Evolutionary conservation across 1,139 yeast genomes (phyloP), one percentile per base, ranked within the genome.

Genomic region (Yamadazyma atlantica): DNA sequence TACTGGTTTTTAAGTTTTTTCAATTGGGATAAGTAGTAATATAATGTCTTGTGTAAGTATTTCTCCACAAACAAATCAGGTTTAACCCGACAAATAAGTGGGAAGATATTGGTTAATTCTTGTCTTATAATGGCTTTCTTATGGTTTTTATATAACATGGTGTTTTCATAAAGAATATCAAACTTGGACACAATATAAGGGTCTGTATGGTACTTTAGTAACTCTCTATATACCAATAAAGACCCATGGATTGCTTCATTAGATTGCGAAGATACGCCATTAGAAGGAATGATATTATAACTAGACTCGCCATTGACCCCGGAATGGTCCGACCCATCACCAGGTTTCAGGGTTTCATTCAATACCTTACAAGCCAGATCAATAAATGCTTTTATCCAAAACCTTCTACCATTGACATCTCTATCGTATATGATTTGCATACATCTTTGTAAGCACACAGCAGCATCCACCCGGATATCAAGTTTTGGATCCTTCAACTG

Each of bases 191-290:
- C 51, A 32, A 71, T 59, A 45, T 64, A 69, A 0, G 69, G 56
- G 33, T 84, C 83, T 38, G 76, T 79, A 59, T 86, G 69, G 49
- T 86, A 82, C 54, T 76, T 73, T n/a, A 90, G 72, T 23, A 92
- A 68, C 54, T 88, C 97, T 30, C 94, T 73, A 56, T 83, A 89
- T 0, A 87, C 95, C 32, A 92, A 66, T 16, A 92, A 66, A 1
- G 95, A 79, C 0, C 96, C 97, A 58, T 92, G 97, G 13, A 88
- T 75, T 1, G 82, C 73, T 45, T 89, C 97, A 23, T 79, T 69
- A 0, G 83, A 51, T 34, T 61, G 68, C 2, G 58, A 46, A 1
- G 44, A 39, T 13, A 36, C 24, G 2, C 60, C 41, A 10, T 60
- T 46, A 2, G 65, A 18, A n/a, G 25, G 16, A 18, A 29, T 29